Base-by-base conservation (phyloP, 164 flowering plant species). In the Protea cynaroides region DNA sequence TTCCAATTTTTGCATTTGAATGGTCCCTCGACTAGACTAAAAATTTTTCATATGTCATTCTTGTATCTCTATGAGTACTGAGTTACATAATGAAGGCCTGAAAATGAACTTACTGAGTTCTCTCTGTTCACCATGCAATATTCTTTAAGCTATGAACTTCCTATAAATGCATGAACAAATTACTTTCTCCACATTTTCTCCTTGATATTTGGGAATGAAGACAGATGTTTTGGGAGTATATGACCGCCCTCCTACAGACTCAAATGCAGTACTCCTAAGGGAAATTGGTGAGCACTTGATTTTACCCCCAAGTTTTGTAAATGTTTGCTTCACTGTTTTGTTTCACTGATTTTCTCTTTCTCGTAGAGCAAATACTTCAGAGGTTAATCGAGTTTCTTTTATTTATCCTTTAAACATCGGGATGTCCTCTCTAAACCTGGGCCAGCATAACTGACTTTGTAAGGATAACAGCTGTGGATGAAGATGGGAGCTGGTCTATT, bases 181-280 rank as follows among this genome's bases (percentile, higher is more conserved):
- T 8, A 18, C 58, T 56, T n/a, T 36, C 40, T 43, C 19, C 25
- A 15, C 56, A 64, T 58, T 76, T 64, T 83, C 34, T 29, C 79
- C 81, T 52, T 63, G 75, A 77, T 75, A 71, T 73, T 51, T 10
- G 52, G 61, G 59, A 54, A 57, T 61, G 15, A 65, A 93, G 99
- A 94, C 99, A 73, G 97, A 94, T 83, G 99, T 94, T 62, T 79
- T 78, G 38, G 96, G 99, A 23, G 99, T 94, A 40, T 94, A 85
- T 68, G 94, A 92, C 66, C 87, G 90, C 25, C 99, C 99, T 7
- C 99, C 99, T 29, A 37, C 83, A 61, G 96, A 92, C 49, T 80
- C 89, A 34, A 64, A 76, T 74, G 97, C 99, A 4, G 73, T 86
- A 40, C 89, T 94, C 18, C 71, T 91, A 54, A 79, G 79, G 73